Evolutionary conservation across 441 rosid genomes (phyloP), one percentile per base, ranked within the genome.

Genomic region (Croton setiger): DNA sequence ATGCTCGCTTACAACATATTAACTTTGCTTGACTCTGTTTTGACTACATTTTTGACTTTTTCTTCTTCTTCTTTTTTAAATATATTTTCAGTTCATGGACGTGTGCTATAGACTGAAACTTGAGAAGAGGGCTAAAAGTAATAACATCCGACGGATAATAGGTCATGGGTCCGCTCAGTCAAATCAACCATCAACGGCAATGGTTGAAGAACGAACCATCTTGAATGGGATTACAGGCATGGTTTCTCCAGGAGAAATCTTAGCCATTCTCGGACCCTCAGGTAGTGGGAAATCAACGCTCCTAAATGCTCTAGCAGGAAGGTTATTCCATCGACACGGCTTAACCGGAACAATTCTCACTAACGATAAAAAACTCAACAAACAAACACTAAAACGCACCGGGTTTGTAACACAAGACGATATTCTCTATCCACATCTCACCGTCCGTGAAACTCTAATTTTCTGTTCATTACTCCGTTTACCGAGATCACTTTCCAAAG

Each of bases 391-490:
- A 7, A 83, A 85, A 80, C 86, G 88, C 21, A 89, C 90, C 12
- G 98, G 98, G 4, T 89, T 93, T 54, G 98, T 93, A 12, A 74
- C 95, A 45, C 98, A 93, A 68, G 97, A 93, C 20, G 98, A 93
- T 53, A 76, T 93, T 0, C 91, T 93, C n/a, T 93, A 86, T 70
- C 98, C 98, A 5, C 97, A 94, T 78, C 83, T 94, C 20, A 94
- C 97, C 8, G 98, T 91, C 17, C 91, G 91, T 0, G 98, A 94
- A 75, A 94, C 98, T 49, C 87, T 94, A 41, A 64, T 89, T 17
- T 94, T 87, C 80, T 84, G 91, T 62, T 83, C 96, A 17, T 69
- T 91, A 15, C 93, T 94, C 39, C 89, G 97, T n/a, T 76, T 93
- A 6, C 95, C 97, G 0, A 66, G 60, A 10, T 68, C 80, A 0